Percentiles rank a stretch among this genome's conserved stretches.
Evolutionary conservation across 140 eudicot species (phyloP).

Genomic region (Cichorium intybus): DNA sequence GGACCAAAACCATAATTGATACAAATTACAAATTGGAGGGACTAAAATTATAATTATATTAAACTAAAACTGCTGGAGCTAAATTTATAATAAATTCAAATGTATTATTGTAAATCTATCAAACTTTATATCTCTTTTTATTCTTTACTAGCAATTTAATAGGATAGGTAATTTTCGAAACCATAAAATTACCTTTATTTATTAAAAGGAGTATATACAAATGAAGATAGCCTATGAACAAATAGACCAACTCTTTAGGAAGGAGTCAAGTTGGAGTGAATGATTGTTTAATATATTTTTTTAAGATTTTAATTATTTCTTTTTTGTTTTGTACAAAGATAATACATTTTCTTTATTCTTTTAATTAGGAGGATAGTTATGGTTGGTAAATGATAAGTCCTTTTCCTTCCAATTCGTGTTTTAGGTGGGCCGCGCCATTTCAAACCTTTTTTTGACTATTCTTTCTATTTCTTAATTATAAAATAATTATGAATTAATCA

Average conservation of each 20-base stretch:
- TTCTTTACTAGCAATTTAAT: no score
- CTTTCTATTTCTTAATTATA: not conserved
- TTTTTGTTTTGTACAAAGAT: not conserved
- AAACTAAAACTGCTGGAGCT: no score
- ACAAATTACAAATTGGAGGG: no score
- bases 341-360: not conserved
- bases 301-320: not conserved
- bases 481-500: not conserved
- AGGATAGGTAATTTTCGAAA: no score
- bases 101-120: no score
- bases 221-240: not conserved
- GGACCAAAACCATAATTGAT: no score
- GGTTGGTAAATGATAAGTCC: not conserved
- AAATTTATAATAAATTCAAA: no score
- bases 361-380: not conserved
- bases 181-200: no score
- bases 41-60: no score
- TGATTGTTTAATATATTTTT: not conserved
- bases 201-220: not conserved
- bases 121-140: no score
- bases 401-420: constrained; percentile 3
- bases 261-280: constrained; percentile 11
- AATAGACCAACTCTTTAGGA: not conserved
- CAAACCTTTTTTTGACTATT: constrained; percentile 6
- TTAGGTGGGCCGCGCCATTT: constrained; percentile 12